Conservation (phyloP, 208 protist genomes). For the Wallacemonas collosoma region DNA sequence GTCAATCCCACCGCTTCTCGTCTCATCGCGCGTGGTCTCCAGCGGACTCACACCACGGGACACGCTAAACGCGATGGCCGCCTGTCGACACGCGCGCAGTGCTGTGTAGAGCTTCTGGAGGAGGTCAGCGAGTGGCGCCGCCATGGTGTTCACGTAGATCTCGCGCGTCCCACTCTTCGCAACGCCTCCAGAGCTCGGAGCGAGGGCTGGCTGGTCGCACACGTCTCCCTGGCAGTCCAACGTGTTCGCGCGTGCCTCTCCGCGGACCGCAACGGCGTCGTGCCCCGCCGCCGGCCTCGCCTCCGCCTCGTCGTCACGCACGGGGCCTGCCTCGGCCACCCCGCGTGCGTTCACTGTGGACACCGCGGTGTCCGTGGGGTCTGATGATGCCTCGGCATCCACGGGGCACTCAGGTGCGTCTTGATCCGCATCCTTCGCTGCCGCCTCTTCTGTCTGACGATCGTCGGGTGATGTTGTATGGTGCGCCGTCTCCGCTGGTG, state of each 20-base stretch:
- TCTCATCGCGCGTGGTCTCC: not conserved
- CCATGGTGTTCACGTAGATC: conserved; percentile 15
- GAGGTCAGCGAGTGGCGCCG: conserved; percentile 1
- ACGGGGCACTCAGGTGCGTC: not conserved
- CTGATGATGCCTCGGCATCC: not conserved
- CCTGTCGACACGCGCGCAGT: not conserved
- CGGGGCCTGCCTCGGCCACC: no score
- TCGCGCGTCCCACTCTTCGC: not conserved
- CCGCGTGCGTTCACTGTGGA: no score
- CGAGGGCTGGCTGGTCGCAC: no score
- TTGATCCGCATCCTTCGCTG: not conserved
- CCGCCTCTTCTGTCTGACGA: not conserved
- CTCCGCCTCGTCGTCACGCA: no score
- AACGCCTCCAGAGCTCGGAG: no score
- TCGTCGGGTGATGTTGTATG: no score
- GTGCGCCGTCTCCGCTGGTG: no score
- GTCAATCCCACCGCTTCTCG: not conserved
- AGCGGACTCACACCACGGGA: not conserved
- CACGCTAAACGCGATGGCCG: not conserved
- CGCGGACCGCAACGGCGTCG: no score
- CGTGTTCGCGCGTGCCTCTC: no score
- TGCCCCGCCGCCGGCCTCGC: no score
- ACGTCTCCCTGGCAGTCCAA: no score
- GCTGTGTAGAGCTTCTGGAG: conserved; percentile 12
- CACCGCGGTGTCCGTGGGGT: not conserved